Conservation (phyloP, 352 stramenopile species). For the Phytophthora pluvialis region DNA sequence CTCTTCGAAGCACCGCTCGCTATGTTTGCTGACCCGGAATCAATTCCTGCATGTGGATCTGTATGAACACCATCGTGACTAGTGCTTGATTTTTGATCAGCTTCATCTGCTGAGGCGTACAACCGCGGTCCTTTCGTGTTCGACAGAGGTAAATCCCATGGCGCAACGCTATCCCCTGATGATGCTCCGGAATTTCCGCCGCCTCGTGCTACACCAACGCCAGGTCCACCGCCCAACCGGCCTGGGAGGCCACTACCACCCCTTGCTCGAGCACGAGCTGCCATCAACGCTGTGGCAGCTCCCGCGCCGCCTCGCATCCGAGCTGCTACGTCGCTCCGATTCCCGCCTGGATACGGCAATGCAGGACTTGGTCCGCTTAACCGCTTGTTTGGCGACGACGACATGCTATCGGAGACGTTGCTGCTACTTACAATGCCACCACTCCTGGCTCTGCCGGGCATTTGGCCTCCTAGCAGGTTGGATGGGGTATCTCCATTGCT, state of each 20-base stretch:
- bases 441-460: constrained; percentile 25
- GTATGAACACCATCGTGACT: constrained; percentile 2
- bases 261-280: constrained; percentile 67
- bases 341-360: constrained; percentile 31
- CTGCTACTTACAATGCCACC: constrained; percentile 39
- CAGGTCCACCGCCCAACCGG: constrained; percentile 51
- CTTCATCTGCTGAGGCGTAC: constrained; percentile 18
- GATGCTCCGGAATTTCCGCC: constrained; percentile 19
- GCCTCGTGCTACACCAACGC: constrained; percentile 32
- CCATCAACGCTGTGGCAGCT: constrained; percentile 75
- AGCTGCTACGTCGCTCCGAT: constrained; percentile 20
- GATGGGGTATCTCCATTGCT: constrained; percentile 25
- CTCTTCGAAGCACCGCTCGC: constrained; percentile 6
- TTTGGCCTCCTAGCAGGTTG: constrained; percentile 14
- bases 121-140: constrained; percentile 43
- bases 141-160: constrained; percentile 74
- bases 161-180: constrained; percentile 57
- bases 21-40: constrained; percentile 4
- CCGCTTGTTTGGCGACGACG: constrained; percentile 65
- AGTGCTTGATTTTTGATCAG: constrained; percentile 9
- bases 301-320: constrained; percentile 57
- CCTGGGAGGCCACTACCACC: constrained; percentile 59
- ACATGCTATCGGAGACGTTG: constrained; percentile 42
- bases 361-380: constrained; percentile 25
- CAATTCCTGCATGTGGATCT: constrained; percentile 3